Base-by-base conservation (phyloP, 1,139 yeast genomes). In the Blastobotrys capitulatus region DNA sequence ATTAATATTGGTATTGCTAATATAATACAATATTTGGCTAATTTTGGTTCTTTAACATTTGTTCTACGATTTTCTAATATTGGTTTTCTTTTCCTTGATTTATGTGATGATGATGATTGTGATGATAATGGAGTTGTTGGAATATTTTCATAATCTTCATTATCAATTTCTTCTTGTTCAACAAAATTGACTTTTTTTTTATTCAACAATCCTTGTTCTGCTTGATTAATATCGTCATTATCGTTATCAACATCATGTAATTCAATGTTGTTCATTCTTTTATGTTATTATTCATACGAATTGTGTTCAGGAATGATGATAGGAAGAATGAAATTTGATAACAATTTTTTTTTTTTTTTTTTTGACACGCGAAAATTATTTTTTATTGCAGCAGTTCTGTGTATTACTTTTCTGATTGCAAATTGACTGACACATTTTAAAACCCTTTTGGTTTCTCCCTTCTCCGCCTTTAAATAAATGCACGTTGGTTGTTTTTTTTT, bases 1-100 rank as follows among this genome's bases (percentile, higher is more conserved):
- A 63, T 41, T 10, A 58, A 41, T 6, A 60, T 57, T 9, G 68
- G 67, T 5, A 64, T 54, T 12, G 59, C 53, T 40, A 64, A 52
- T 25, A 64, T 52, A 41, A 62, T 38, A 3, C 54, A 47, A 38
- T 44, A 44, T 38, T 38, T 44, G 39, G 18, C 43, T 20, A 39
- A 34, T 34, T 44, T 44, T 31, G 43, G 40, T 18, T 31, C 48
- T 6, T 34, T 29, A 10, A 20, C 29, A 7, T 12, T 37, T 2
- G 32, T 34, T 26, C 38, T 44, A 10, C 48, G 38, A n/a, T 29
- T 8, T 22, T 15, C 36, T 27, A 44, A 22, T n/a, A 37, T 22
- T 8, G 47, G 16, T 36, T 26, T 18, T 36, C 19, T 37, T 20
- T 27, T 29, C 42, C 25, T n/a, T 37, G 12, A 8, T 25, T n/a